A percentile compares a stretch with the other conserved stretches of the same genome.
Conservation (phyloP, 257 asterid genomes). For the Gentiana macrophylla region DNA sequence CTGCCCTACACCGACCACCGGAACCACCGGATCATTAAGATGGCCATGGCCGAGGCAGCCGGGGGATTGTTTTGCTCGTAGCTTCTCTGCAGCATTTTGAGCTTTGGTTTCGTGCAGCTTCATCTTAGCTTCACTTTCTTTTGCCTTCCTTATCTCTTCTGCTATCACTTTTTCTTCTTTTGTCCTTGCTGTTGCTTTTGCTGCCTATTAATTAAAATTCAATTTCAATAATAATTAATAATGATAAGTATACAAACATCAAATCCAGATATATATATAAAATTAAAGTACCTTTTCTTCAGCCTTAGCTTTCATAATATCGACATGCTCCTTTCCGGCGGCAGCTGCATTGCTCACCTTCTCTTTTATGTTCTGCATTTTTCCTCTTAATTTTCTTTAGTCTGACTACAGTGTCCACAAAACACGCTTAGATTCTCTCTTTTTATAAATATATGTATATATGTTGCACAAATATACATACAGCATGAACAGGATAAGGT, state of each 20-base stretch:
- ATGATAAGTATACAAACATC: no score
- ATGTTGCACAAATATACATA: no score
- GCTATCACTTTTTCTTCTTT: constrained; percentile 43
- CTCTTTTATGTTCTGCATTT: constrained; percentile 47
- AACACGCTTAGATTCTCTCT: no score
- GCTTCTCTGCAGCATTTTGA: constrained; percentile 5
- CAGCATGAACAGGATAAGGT: no score
- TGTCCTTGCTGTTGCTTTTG: constrained; percentile 31
- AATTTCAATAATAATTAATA: no score
- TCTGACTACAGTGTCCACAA: background rate
- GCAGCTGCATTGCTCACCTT: constrained; percentile 60
- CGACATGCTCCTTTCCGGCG: constrained; percentile 56
- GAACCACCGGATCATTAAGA: background rate
- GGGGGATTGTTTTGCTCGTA: constrained; percentile 10
- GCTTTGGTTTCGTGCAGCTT: constrained; percentile 1
- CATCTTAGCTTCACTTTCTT: constrained; percentile 2
- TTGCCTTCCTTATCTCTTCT: constrained; percentile 44
- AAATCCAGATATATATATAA: background rate
- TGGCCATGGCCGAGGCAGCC: constrained; percentile 4
- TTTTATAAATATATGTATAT: no score
- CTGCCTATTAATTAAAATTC: constrained; percentile 20
- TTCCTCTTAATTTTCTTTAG: background rate
- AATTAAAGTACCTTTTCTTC: constrained; percentile 37
- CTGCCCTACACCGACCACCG: background rate
- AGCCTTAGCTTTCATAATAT: constrained; percentile 51